Conservation (phyloP, 1,139 yeast species). For the Taiozyma sp. region DNA sequence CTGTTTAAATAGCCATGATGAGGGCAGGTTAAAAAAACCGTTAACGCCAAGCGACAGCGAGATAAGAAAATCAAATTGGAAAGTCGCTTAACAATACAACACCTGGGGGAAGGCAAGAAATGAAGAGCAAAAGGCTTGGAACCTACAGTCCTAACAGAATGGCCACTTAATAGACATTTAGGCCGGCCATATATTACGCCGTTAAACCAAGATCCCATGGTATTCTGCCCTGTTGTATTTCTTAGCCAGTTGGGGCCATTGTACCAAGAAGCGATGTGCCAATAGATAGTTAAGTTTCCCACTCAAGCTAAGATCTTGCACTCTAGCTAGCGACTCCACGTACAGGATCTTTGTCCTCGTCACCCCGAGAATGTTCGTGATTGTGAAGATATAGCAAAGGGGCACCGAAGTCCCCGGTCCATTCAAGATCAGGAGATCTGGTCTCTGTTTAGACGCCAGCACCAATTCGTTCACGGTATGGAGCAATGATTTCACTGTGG, state of each 20-base stretch:
- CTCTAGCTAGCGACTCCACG: slow-evolving; percentile 88
- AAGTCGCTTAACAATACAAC: background rate
- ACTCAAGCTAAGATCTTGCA: slow-evolving; percentile 64
- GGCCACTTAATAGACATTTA: background rate
- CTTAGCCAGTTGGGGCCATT: slow-evolving; percentile 68
- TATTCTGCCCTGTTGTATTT: slow-evolving; percentile 63
- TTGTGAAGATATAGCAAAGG: slow-evolving; percentile 46
- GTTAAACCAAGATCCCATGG: slow-evolving; percentile 65
- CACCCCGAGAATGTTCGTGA: slow-evolving; percentile 39
- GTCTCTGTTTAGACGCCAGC: slow-evolving; percentile 24
- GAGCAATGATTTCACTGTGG: slow-evolving; percentile 32
- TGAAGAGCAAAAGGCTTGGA: no score
- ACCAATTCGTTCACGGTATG: slow-evolving; percentile 7
- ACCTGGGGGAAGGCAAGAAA: no score
- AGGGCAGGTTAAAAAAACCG: background rate
- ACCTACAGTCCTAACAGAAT: no score
- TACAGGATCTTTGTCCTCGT: slow-evolving; percentile 60
- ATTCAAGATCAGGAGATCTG: slow-evolving; percentile 60
- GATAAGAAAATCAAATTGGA: background rate
- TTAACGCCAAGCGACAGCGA: background rate
- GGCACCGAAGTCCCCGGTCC: slow-evolving; percentile 96
- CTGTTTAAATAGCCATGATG: background rate
- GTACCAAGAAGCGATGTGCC: slow-evolving; percentile 76
- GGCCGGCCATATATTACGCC: background rate
- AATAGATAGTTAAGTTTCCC: slow-evolving; percentile 68